Percentiles rank a stretch among this genome's conserved stretches.
phyloP scores from a whole-genome alignment of 208 protist species.

The Acanthamoeba lenticulata region DNA sequence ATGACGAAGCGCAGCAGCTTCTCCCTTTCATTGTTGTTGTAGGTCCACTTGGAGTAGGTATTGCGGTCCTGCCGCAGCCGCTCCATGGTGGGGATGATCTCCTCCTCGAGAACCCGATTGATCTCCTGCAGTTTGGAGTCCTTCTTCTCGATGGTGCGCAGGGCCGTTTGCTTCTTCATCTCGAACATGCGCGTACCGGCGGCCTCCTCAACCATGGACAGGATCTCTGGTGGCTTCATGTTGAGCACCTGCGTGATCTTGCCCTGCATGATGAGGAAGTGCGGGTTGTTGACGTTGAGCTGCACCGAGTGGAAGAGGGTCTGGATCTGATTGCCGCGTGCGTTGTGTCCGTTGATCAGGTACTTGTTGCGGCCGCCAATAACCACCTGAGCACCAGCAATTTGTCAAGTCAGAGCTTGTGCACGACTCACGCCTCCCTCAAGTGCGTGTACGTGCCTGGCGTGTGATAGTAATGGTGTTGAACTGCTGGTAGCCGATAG shows the following conservation, averaged over 20 bases:
- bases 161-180: conserved; percentile 95
- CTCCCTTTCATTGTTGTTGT: conserved; percentile 83
- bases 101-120: conserved; percentile 90
- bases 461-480: conserved; percentile 98
- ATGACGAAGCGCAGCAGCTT: conserved; percentile 81
- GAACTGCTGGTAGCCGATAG: conserved; percentile 97
- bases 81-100: conserved; percentile 92
- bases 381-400: conserved; percentile 74
- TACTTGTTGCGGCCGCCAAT: conserved; percentile 96
- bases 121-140: conserved; percentile 99
- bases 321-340: conserved; percentile 96
- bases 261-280: conserved; percentile 99
- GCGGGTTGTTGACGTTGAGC: conserved; percentile 99
- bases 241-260: conserved; percentile 98
- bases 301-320: conserved; percentile 99
- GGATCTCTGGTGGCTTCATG: conserved; percentile 99
- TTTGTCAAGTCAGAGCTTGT: neutral
- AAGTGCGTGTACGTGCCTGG: conserved; percentile 78
- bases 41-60: conserved; percentile 86
- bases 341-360: conserved; percentile 98
- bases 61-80: conserved; percentile 87
- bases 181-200: conserved; percentile 99
- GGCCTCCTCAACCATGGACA: conserved; percentile 99
- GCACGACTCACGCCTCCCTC: no score
- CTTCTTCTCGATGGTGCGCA: conserved; percentile 98